A percentile compares a stretch with the other conserved stretches of the same genome.
Conservation (phyloP, 352 stramenopile species). For the Phytophthora citricola region DNA sequence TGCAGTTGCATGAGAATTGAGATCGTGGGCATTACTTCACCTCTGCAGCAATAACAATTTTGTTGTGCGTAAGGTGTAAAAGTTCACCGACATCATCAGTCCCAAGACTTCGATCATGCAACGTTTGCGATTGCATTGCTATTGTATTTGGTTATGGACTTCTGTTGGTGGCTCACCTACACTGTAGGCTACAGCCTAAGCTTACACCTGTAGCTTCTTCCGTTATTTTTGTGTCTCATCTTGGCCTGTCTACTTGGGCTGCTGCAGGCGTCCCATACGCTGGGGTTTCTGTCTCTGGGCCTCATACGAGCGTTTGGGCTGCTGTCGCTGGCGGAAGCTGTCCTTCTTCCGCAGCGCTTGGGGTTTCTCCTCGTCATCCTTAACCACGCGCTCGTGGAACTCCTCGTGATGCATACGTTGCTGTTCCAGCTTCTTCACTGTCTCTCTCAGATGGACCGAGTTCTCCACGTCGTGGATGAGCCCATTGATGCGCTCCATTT, state of each 20-base stretch:
- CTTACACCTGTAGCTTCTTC: no score
- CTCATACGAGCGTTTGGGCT: slow-evolving; percentile 36
- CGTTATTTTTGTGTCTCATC: no score
- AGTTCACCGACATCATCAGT: no score
- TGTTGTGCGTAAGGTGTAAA: no score
- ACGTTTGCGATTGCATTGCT: no score
- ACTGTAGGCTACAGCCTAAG: no score
- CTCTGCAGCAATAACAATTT: no score
- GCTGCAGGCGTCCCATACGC: slow-evolving; percentile 14
- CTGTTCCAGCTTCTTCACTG: slow-evolving; percentile 66
- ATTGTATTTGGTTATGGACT: no score
- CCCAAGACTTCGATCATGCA: no score
- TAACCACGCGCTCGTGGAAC: slow-evolving; percentile 59
- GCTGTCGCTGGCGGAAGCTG: slow-evolving; percentile 40
- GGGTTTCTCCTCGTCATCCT: slow-evolving; percentile 57
- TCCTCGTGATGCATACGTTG: slow-evolving; percentile 65
- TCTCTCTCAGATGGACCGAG: slow-evolving; percentile 64
- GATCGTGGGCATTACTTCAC: no score
- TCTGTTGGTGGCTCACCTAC: no score
- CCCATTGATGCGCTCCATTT: slow-evolving; percentile 79
- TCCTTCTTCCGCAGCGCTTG: slow-evolving; percentile 55
- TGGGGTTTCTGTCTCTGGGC: slow-evolving; percentile 11
- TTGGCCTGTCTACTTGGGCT: slow-evolving; percentile 4
- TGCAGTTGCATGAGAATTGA: no score
- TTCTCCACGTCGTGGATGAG: slow-evolving; percentile 80